Conservation (phyloP, 257 asterid species). For the Primulina eburnea region DNA sequence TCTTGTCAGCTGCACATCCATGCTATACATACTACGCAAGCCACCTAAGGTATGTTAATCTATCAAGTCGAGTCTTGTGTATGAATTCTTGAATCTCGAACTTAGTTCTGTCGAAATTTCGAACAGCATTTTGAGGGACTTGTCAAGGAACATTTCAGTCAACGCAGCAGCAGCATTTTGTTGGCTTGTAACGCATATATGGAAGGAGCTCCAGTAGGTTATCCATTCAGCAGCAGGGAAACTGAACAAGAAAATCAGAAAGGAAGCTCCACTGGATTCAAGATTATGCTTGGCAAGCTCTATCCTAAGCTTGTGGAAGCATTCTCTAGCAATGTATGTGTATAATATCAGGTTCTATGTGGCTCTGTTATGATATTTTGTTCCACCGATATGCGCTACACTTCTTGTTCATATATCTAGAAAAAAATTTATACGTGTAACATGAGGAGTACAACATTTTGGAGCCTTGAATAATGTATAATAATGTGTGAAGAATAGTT, state of each 20-base stretch:
- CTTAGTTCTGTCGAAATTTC: conserved; percentile 6
- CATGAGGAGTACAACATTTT: background rate
- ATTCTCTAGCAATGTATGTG: conserved; percentile 37
- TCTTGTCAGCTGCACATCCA: conserved; percentile 84
- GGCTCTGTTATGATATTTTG: background rate
- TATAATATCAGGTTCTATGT: too few species aligned
- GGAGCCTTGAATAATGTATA: background rate
- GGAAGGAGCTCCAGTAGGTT: conserved; percentile 75
- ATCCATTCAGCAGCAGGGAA: conserved; percentile 33
- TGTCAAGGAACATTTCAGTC: conserved; percentile 68
- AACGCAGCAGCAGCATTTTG: conserved; percentile 48
- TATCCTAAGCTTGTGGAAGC: conserved; percentile 70
- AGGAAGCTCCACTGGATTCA: conserved; percentile 85
- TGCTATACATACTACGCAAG: conserved; percentile 69
- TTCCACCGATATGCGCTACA: background rate
- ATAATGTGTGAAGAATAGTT: background rate
- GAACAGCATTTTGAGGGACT: conserved; percentile 87
- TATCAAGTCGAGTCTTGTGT: background rate
- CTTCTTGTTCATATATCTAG: background rate
- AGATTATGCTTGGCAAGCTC: conserved; percentile 79
- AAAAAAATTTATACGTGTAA: background rate
- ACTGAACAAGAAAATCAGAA: conserved; percentile 35
- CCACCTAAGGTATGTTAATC: conserved; percentile 70
- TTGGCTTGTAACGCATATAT: conserved; percentile 70
- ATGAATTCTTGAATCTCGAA: background rate